Evolutionary conservation across 805 yeast genomes (phyloP).

Genomic region (Wickerhamiella hasegawae): DNA sequence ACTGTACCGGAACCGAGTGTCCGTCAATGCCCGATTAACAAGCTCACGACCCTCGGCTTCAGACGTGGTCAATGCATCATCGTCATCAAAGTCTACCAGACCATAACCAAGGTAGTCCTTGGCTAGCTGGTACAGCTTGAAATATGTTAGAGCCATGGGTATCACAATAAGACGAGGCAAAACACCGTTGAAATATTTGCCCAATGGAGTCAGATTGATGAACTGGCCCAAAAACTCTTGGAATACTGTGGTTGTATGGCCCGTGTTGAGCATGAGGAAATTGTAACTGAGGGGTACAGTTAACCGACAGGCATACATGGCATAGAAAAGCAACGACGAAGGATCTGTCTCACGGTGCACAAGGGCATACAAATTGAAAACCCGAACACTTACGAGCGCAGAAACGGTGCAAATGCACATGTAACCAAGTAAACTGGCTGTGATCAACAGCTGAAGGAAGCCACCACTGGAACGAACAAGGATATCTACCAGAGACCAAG

Average conservation of each 20-base stretch:
- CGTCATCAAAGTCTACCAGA: constrained; percentile 24
- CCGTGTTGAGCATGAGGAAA: constrained; percentile 48
- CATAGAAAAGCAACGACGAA: constrained; percentile 58
- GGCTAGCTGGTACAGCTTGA: constrained; percentile 51
- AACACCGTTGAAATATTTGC: constrained; percentile 53
- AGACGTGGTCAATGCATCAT: constrained; percentile 13
- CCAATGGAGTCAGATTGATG: constrained; percentile 59
- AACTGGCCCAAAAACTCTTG: constrained; percentile 63
- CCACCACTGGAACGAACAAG: constrained; percentile 26
- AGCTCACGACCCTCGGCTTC: constrained; percentile 23
- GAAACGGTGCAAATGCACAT: constrained; percentile 55
- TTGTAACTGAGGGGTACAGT: constrained; percentile 73
- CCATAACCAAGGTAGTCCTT: constrained; percentile 29
- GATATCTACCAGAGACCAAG: constrained; percentile 41
- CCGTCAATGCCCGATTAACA: constrained; percentile 19
- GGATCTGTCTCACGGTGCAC: constrained; percentile 59
- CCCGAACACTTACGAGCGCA: constrained; percentile 47
- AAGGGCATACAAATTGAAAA: constrained; percentile 64
- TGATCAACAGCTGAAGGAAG: constrained; percentile 26
- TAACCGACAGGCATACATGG: constrained; percentile 65
- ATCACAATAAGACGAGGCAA: constrained; percentile 59
- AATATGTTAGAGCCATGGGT: constrained; percentile 49
- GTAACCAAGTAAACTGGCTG: constrained; percentile 36
- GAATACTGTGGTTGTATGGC: constrained; percentile 34
- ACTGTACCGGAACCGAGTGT: constrained; percentile 13